Evolutionary conservation across 257 asterid genomes (phyloP).

Genomic region (Cruciata laevipes): DNA sequence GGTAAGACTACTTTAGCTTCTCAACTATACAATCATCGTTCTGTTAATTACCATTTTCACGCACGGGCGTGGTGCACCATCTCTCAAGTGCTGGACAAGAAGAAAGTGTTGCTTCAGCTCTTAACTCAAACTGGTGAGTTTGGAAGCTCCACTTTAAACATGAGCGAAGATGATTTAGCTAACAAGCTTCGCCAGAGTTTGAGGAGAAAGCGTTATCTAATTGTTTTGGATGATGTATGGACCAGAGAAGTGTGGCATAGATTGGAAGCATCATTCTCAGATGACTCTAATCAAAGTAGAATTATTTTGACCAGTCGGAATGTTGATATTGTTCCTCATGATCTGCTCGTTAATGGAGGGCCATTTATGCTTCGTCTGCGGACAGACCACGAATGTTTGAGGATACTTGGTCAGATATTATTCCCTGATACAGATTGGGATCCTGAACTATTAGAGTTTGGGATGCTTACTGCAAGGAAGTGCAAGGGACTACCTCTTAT

Average conservation of each 20-base stretch:
- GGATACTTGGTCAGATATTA: neutral
- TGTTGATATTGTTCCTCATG: neutral
- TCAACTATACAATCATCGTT: neutral
- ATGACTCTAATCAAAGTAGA: neutral
- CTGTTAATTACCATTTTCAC: neutral
- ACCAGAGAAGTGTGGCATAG: neutral
- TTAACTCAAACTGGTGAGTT: neutral
- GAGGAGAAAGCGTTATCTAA: neutral
- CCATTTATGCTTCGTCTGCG: neutral
- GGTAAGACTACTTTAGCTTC: constrained; percentile 13
- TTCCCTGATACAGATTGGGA: neutral
- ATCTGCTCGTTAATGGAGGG: neutral
- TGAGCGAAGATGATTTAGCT: neutral
- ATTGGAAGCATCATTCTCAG: neutral
- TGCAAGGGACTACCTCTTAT: neutral
- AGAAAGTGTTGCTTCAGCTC: neutral
- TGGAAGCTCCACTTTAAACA: neutral
- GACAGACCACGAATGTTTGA: neutral
- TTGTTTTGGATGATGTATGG: neutral
- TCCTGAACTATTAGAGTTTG: neutral
- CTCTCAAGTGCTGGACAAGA: neutral
- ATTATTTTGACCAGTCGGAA: neutral
- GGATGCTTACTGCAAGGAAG: neutral
- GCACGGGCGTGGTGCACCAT: neutral
- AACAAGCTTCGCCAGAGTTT: neutral